Percentiles rank a stretch among this genome's conserved stretches.
phyloP scores from a whole-genome alignment of 108 stramenopile species.

The Fistulifera pelliculosa region DNA sequence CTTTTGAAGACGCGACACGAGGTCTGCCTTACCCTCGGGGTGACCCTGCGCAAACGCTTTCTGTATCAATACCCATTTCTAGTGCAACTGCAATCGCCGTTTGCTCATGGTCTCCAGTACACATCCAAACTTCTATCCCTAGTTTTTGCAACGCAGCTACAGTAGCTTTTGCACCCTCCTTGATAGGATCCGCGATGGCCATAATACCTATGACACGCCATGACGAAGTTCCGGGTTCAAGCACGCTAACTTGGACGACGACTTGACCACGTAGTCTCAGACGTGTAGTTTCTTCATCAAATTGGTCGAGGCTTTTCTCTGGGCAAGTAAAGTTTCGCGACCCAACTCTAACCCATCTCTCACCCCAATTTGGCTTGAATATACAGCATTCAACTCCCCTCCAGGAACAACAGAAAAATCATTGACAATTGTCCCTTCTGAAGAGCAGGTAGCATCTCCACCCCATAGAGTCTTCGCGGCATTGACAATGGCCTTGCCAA shows the following conservation, averaged over 20 bases:
- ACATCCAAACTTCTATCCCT: slow-evolving; percentile 86
- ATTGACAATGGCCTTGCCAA: slow-evolving; percentile 60
- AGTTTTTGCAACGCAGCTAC: slow-evolving; percentile 41
- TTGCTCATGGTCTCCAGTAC: slow-evolving; percentile 82
- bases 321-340: slow-evolving; percentile 15
- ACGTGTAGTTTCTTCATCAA: slow-evolving; percentile 22
- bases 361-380: slow-evolving; percentile 14
- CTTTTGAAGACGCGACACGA: slow-evolving; percentile 46
- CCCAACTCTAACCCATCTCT: slow-evolving; percentile 39
- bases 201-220: slow-evolving; percentile 41
- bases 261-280: slow-evolving; percentile 41
- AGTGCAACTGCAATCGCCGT: slow-evolving; percentile 79
- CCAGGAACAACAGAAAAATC: slow-evolving; percentile 51
- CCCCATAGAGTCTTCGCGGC: slow-evolving; percentile 48
- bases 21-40: slow-evolving; percentile 76
- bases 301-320: neutral
- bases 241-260: slow-evolving; percentile 49
- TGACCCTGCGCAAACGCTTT: slow-evolving; percentile 61
- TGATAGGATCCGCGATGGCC: slow-evolving; percentile 72
- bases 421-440: slow-evolving; percentile 19
- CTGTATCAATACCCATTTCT: slow-evolving; percentile 53
- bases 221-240: slow-evolving; percentile 1
- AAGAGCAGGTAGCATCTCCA: slow-evolving; percentile 23
- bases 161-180: slow-evolving; percentile 44
- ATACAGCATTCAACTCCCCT: slow-evolving; percentile 51